Base-by-base conservation (phyloP, 192 early-diverging fungal species). In the Radiomyces spectabilis region DNA sequence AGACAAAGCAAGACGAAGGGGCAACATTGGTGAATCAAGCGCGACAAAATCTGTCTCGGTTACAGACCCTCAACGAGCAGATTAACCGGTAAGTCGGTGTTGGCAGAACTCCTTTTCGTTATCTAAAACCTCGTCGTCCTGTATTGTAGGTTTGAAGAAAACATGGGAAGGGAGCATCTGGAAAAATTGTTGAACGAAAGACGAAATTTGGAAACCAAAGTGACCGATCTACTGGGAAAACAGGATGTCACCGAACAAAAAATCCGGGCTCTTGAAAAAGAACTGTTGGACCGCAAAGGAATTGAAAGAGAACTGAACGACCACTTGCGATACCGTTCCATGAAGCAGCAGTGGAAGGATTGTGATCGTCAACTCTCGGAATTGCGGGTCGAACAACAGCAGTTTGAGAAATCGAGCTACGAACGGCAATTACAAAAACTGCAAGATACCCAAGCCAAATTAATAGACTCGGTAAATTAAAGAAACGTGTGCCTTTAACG, bases 291-390 rank as follows among this genome's bases (percentile, higher is more conserved):
- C 18, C 59, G 57, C 31, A 59, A 61, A 47, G 57, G 55, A 12
- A 51, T 69, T 0, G 57, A 76, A 41, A 58, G 74, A n/a, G 65
- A 66, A n/a, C 45, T 80, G 21, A 46, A 68, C 1, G 78, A 76
- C 34, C 77, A 80, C 27, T 22, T 77, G 16, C 55, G 66, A 13
- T 73, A 71, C 31, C 53, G 69, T 2, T 59, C 57, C 13, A 31
- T 69, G 21, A 48, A 46, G 18, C 50, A 50, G 3, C 48, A 78
- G 41, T 59, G 30, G 37, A 50, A 30, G 37, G 55, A 35, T 12
- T 80, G 51, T 43, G 53, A 55, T 9, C 16, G 15, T 34, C 3
- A 46, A 13, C 30, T 57, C 4, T 15, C 45, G 10, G 40, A 57
- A 15, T 19, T 32, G 8, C n/a, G n/a, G n/a, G n/a, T n/a, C n/a